A percentile compares a stretch with the other conserved stretches of the same genome.
Evolutionary conservation across 352 stramenopile genomes (phyloP).

Genomic region (Elongisporangium undulatum): DNA sequence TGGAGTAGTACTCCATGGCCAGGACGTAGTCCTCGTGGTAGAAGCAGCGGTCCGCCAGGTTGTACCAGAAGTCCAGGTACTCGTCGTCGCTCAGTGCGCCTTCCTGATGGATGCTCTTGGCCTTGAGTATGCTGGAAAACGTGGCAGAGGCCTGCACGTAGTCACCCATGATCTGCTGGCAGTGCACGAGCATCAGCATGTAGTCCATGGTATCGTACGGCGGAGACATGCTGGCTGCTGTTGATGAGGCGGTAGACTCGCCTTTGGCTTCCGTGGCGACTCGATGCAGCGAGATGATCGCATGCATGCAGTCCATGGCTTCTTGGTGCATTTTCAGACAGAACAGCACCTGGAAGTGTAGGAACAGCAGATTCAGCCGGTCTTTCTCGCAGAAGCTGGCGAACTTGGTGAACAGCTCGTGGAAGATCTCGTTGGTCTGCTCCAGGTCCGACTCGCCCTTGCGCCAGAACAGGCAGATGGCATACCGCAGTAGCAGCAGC

Average conservation of each 20-base stretch:
- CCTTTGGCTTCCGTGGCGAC: neutral
- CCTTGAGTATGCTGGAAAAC: constrained; percentile 34
- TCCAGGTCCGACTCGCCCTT: constrained; percentile 40
- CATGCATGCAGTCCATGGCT: constrained; percentile 43
- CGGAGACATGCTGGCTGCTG: neutral
- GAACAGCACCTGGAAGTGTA: constrained; percentile 62
- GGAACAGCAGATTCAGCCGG: constrained; percentile 42
- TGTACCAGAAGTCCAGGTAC: constrained; percentile 49
- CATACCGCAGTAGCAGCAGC: constrained; percentile 52
- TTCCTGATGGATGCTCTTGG: constrained; percentile 22
- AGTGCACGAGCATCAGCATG: constrained; percentile 62
- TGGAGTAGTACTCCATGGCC: constrained; percentile 54
- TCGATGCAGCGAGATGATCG: constrained; percentile 23
- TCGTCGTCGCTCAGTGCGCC: constrained; percentile 34
- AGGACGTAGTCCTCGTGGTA: constrained; percentile 58
- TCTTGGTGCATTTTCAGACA: constrained; percentile 46
- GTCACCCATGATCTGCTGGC: constrained; percentile 53
- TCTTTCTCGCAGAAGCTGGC: constrained; percentile 60
- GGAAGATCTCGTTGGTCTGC: constrained; percentile 50
- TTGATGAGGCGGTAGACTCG: neutral
- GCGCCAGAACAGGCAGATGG: constrained; percentile 59
- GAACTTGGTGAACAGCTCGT: constrained; percentile 51
- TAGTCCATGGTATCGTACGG: constrained; percentile 47
- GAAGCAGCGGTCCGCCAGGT: constrained; percentile 61
- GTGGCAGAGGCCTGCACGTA: constrained; percentile 45